Percentiles rank a stretch among this genome's conserved stretches.
These are phyloP conservation scores for Paracoccidioides brasiliensis DNA, from an alignment of 2,329 filamentous ascomycete genomes.

Conservation along the genomic window DNA sequence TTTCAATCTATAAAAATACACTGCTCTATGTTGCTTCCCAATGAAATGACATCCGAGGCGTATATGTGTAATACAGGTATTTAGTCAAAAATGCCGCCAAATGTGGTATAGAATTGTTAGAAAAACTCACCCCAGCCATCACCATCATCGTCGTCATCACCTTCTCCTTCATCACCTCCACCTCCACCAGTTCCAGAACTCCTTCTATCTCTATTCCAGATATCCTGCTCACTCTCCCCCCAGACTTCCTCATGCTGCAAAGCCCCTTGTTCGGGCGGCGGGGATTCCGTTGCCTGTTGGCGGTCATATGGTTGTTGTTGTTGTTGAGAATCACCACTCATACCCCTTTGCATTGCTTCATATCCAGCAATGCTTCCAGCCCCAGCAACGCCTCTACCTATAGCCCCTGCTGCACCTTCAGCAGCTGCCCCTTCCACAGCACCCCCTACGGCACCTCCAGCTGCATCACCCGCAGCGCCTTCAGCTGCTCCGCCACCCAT, in stretches of 20 bases:
- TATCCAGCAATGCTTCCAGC: slow-evolving; percentile 50
- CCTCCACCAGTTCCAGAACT: slow-evolving; percentile 13
- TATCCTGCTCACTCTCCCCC: slow-evolving; percentile 16
- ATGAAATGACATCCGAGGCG: background rate
- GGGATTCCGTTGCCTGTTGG: slow-evolving; percentile 1
- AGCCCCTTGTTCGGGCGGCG: background rate
- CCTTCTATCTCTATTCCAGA: slow-evolving; percentile 18
- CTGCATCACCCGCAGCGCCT: slow-evolving; percentile 22
- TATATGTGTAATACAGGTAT: background rate
- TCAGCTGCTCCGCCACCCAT: slow-evolving; percentile 28
- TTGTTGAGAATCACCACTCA: background rate
- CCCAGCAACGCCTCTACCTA: slow-evolving; percentile 36
- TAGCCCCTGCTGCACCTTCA: slow-evolving; percentile 28
- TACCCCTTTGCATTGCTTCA: slow-evolving; percentile 47
- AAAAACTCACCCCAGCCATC: slow-evolving; percentile 1
- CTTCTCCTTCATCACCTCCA: slow-evolving; percentile 15
- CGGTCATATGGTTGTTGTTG: slow-evolving; percentile 5
- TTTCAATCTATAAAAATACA: background rate
- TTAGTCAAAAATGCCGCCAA: background rate
- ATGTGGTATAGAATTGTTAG: background rate
- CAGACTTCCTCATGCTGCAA: slow-evolving; percentile 21
- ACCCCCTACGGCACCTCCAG: slow-evolving; percentile 15
- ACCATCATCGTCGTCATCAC: slow-evolving; percentile 16
- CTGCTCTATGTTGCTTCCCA: background rate
- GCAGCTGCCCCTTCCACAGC: slow-evolving; percentile 18